Evolutionary conservation across 495 filamentous ascomycete genomes (phyloP), one percentile per base, ranked within the genome.

Genomic region (Neurospora sublineolata): DNA sequence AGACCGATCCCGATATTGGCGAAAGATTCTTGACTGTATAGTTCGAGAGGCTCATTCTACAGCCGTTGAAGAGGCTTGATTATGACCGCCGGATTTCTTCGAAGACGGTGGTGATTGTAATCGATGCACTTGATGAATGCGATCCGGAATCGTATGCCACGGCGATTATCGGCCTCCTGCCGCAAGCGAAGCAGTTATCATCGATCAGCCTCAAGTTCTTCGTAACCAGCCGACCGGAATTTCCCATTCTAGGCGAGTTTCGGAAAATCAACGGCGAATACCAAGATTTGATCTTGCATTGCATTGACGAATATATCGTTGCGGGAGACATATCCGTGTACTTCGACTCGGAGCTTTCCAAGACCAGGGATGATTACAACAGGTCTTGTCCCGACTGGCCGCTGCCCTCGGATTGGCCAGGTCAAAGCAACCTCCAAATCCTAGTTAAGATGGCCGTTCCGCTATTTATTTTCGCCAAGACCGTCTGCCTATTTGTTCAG

Each of bases 91-190:
- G n/a, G 14, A 23, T 37, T 37, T 16, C 36, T 4, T 39, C 38
- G 11, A 30, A 44, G 27, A 70, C 74, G 16, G 23, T 79, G 4
- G 69, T 84, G 30, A 76, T 87, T 12, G 79, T 87, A 12, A 76
- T 87, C n/a, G 85, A 87, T 72, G 84, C 84, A 52, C 76, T 87
- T 33, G 85, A 86, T 67, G 83, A 87, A 72, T 86, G 82, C 71
- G 81, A 82, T 1, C 40, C 73, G 20, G 79, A 84, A 23, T 67
- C 78, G 39, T 79, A 84, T 71, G 72, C 84, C 1, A 68, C 68
- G 73, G 67, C 44, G 11, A 75, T 86, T 33, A 73, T 86, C 36
- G 71, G 41, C n/a, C 64, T 85, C 4, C 69, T 83, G 16, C 73
- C 74, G n/a, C 44, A 46, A 5, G 64, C 39, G 6, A 71, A 75